Evolutionary conservation across 805 yeast genomes (phyloP).

Genomic region (Candida berthetii): DNA sequence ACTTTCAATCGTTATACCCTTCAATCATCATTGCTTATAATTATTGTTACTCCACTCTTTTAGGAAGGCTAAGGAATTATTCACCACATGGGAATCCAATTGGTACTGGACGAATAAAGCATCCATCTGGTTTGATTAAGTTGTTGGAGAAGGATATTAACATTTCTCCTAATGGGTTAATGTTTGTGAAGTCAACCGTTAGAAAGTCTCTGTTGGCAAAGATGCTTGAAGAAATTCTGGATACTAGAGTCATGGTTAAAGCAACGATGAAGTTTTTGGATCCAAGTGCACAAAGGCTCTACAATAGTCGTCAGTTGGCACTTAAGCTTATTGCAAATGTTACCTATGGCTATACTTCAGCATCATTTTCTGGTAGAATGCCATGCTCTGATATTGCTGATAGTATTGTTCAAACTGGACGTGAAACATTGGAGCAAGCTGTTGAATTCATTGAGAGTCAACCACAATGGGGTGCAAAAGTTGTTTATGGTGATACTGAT

Average conservation of each 20-base stretch:
- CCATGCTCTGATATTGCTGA: conserved; percentile 95
- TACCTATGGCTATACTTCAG: conserved; percentile 93
- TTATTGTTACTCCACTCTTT: conserved; percentile 70
- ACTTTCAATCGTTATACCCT: conserved; percentile 92
- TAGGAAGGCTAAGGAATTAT: conserved; percentile 57
- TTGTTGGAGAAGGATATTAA: conserved; percentile 47
- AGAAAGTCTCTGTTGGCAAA: conserved; percentile 72
- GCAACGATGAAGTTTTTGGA: conserved; percentile 59
- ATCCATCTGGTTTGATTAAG: conserved; percentile 53
- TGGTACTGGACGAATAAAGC: conserved; percentile 41
- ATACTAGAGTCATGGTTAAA: conserved; percentile 74
- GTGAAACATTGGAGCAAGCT: conserved; percentile 75
- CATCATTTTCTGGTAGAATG: conserved; percentile 95
- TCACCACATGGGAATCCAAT: conserved; percentile 36
- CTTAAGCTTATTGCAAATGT: conserved; percentile 89
- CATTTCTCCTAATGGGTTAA: conserved; percentile 83
- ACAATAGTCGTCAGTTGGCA: conserved; percentile 79
- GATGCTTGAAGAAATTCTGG: conserved; percentile 80
- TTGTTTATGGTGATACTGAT: conserved; percentile 96
- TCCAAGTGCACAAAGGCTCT: conserved; percentile 43
- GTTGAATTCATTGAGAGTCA: conserved; percentile 58
- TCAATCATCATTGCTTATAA: conserved; percentile 89
- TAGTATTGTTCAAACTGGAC: conserved; percentile 84
- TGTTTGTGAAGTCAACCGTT: conserved; percentile 60
- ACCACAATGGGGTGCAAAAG: conserved; percentile 75